phyloP scores from a whole-genome alignment of 257 asterid genomes.

The Solanum arcanum region DNA sequence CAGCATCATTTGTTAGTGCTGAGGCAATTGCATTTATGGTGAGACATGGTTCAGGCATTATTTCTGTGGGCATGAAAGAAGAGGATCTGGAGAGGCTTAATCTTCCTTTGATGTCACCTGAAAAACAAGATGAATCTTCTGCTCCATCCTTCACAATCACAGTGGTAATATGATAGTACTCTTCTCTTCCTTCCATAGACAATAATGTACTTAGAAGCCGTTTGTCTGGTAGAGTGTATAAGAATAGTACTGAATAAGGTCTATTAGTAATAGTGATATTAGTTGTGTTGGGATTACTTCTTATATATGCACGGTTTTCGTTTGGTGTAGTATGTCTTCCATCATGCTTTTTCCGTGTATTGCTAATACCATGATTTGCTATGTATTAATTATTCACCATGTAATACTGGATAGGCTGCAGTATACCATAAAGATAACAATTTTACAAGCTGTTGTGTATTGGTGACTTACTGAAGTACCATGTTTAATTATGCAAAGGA shows the following conservation, averaged over 20 bases:
- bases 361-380: background rate
- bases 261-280: background rate
- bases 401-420: background rate
- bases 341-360: background rate
- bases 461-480: background rate
- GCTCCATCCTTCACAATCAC: slow-evolving; percentile 85
- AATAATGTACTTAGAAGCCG: background rate
- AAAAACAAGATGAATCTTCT: slow-evolving; percentile 53
- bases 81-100: slow-evolving; percentile 63
- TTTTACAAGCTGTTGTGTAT: background rate
- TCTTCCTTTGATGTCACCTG: slow-evolving; percentile 77
- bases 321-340: background rate
- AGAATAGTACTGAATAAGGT: background rate
- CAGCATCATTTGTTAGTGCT: slow-evolving; percentile 37
- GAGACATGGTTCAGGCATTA: slow-evolving; percentile 70
- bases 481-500: slow-evolving; percentile 28
- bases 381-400: background rate
- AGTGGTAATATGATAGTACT: slow-evolving; percentile 37
- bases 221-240: background rate
- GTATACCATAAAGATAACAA: background rate
- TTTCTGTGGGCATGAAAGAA: slow-evolving; percentile 76
- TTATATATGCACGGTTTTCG: background rate
- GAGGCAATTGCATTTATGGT: slow-evolving; percentile 59
- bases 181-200: background rate
- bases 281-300: background rate